These are phyloP conservation scores for Neoboletus subvelutipes DNA, from an alignment of 768 basidiomycete species.

Conservation along the genomic window DNA sequence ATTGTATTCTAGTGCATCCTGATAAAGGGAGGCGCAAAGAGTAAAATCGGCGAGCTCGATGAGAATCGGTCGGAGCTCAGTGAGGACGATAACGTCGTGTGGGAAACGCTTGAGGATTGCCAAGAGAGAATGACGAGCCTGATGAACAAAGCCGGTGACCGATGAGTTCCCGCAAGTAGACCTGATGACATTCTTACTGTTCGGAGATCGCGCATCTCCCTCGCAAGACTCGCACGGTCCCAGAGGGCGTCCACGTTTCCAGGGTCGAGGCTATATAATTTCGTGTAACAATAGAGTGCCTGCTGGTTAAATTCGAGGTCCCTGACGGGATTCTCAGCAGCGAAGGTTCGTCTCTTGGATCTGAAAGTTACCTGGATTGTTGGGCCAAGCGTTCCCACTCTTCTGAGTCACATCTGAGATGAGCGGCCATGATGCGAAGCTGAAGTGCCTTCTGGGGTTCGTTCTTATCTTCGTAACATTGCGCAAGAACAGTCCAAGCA, in stretches of 20 bases:
- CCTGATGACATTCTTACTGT: background rate
- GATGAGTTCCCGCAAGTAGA: background rate
- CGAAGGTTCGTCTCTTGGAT: slow-evolving; percentile 45
- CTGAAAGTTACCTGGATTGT: slow-evolving; percentile 61
- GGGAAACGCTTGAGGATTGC: slow-evolving; percentile 1
- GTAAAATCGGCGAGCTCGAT: background rate
- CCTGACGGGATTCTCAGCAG: slow-evolving; percentile 50
- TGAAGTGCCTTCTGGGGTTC: slow-evolving; percentile 15
- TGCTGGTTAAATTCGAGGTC: background rate
- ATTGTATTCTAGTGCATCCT: background rate
- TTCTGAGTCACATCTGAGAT: slow-evolving; percentile 77
- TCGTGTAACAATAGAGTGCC: background rate
- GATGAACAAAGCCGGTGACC: background rate
- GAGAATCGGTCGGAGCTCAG: slow-evolving; percentile 56
- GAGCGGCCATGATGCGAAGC: slow-evolving; percentile 43
- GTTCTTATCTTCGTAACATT: slow-evolving; percentile 9
- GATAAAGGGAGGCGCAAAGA: background rate
- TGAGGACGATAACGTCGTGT: slow-evolving; percentile 75
- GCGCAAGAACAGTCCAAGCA: slow-evolving; percentile 70
- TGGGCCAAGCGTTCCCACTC: slow-evolving; percentile 81
- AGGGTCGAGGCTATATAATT: background rate
- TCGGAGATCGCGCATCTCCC: background rate
- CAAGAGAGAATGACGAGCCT: background rate
- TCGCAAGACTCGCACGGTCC: background rate
- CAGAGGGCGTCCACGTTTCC: background rate